These are phyloP conservation scores for Dactylellina haptotyla DNA, from an alignment of 2,329 filamentous ascomycete species.

Conservation along the genomic window DNA sequence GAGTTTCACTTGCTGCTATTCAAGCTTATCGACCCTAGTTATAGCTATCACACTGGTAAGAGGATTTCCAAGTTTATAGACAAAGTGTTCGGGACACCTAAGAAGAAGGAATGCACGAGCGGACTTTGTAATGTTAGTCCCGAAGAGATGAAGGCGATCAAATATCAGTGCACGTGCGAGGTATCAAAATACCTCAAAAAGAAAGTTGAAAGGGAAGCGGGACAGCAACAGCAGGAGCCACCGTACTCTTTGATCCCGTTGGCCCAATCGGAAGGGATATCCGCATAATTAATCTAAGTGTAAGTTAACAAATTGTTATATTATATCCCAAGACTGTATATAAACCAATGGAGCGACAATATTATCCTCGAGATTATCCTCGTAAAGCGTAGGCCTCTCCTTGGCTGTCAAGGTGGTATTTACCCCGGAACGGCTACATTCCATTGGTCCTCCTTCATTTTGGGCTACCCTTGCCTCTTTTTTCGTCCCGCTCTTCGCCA, in stretches of 20 bases:
- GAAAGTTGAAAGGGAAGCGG: constrained; percentile 2
- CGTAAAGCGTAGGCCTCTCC: too few species aligned
- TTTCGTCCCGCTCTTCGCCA: too few species aligned
- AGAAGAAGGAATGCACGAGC: constrained; percentile 32
- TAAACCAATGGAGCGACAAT: too few species aligned
- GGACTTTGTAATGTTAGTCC: constrained; percentile 41
- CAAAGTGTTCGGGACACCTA: constrained; percentile 25
- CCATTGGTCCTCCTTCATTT: too few species aligned
- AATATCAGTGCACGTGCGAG: constrained; percentile 30
- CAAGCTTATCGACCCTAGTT: constrained; percentile 36
- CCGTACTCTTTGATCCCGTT: not conserved
- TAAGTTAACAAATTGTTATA: too few species aligned
- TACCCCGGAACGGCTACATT: too few species aligned
- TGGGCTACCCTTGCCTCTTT: too few species aligned
- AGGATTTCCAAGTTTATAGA: constrained; percentile 37
- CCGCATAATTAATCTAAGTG: not conserved
- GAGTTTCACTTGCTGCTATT: constrained; percentile 37
- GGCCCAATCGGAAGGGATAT: not conserved
- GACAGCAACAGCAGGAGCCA: not conserved
- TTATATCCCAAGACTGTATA: too few species aligned
- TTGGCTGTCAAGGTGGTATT: too few species aligned
- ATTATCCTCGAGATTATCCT: too few species aligned
- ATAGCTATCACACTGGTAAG: constrained; percentile 18
- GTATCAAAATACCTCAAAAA: constrained; percentile 34
- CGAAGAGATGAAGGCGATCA: constrained; percentile 30